These are phyloP conservation scores for Gorgonomyces haynaldii DNA, from an alignment of 192 early-diverging fungal species.

Conservation along the genomic window DNA sequence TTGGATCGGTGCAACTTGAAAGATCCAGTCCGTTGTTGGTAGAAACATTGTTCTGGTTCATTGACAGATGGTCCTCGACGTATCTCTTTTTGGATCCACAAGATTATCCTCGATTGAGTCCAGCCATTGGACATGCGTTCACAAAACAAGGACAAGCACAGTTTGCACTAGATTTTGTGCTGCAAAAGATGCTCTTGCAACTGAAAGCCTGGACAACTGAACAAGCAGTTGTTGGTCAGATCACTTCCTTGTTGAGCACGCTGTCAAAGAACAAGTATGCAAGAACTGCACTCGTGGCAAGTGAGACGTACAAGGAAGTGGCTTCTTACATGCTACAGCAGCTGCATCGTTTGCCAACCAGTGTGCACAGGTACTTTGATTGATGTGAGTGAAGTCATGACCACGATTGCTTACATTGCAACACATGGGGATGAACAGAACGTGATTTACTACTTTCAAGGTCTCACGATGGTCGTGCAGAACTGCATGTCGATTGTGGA, in stretches of 20 bases:
- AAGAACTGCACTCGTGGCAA: conserved; percentile 5
- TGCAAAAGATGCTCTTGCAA: conserved; percentile 44
- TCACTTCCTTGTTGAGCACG: conserved; percentile 11
- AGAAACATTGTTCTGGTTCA: conserved; percentile 62
- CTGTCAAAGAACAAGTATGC: conserved; percentile 7
- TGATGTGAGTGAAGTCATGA: conserved; percentile 42
- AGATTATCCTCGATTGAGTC: conserved; percentile 46
- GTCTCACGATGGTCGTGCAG: too few relatives aligned
- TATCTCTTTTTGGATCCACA: conserved; percentile 53
- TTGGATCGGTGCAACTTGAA: conserved; percentile 24
- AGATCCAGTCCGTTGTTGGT: conserved; percentile 59
- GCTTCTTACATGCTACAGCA: conserved; percentile 46
- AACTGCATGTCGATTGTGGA: conserved; percentile 35
- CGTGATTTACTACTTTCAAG: conserved; percentile 40
- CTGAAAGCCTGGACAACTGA: conserved; percentile 63
- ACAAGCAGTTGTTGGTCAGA: conserved; percentile 50
- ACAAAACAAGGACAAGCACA: conserved; percentile 44
- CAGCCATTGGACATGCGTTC: conserved; percentile 42
- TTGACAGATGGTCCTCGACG: conserved; percentile 59
- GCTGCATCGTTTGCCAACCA: conserved; percentile 44
- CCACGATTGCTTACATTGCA: conserved; percentile 48
- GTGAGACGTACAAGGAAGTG: conserved; percentile 1
- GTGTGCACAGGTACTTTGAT: conserved; percentile 40
- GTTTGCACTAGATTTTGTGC: conserved; percentile 47
- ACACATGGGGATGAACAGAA: conserved; percentile 37